Evolutionary conservation across 2,329 filamentous ascomycete genomes (phyloP), one percentile per base, ranked within the genome.

Genomic region (Aspergillus ochraceus): DNA sequence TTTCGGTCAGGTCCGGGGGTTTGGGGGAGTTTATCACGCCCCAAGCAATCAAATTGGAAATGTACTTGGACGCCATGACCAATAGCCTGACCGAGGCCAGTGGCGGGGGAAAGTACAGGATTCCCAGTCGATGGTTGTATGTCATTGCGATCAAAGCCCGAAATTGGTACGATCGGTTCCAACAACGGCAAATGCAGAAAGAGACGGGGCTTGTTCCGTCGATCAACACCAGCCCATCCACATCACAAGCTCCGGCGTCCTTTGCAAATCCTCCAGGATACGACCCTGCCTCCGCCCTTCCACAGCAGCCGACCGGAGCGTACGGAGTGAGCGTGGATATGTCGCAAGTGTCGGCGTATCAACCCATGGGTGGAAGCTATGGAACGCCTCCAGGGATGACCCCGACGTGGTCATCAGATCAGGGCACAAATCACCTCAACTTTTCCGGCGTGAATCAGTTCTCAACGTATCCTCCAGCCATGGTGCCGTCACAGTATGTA

Each of bases 91-190:
- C 66, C 20, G 74, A 75, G 55, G 73, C 73, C 6, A 73, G 71
- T 59, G 71, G 64, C 4, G 65, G 68, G 20, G 65, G 66, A 11
- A 74, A 74, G 53, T 76, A 72, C 58, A 69, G 64, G 36, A 72
- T 76, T 20, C 74, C 74, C 17, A 66, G 64, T 53, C 67, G 72
- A 47, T 76, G 74, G 74, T 65, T 71, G 45, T 65, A 69, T 32
- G 66, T 76, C 14, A 64, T 76, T 8, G 72, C 65, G 2, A 66
- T 70, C 29, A 74, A 71, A 57, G 67, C 68, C 26, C 68, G 73
- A 47, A 64, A 71, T 52, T 76, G 73, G 72, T 70, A 72, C 22
- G 68, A 73, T 11, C 66, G 67, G 20, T 58, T 76, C 39, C 67
- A 72, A 49, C 64, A 66, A 45, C 65, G 66, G 24, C 67, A 67